These are phyloP conservation scores for Rutstroemia sp. DNA, from an alignment of 2,329 filamentous ascomycete species.

Conservation along the genomic window DNA sequence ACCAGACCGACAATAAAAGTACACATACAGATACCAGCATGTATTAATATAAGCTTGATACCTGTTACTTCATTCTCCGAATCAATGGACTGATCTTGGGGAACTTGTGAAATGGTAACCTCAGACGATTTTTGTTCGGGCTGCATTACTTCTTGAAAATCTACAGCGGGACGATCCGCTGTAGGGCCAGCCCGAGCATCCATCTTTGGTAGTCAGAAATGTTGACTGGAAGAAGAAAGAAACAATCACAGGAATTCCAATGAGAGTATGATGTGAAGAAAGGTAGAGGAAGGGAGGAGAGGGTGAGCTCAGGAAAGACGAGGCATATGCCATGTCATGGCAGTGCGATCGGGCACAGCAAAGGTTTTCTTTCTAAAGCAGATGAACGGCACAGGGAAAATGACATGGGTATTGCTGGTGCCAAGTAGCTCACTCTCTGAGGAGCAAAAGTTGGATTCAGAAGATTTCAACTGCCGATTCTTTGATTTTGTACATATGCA, in stretches of 20 bases:
- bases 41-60: not conserved
- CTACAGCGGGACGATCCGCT: not conserved
- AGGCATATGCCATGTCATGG: too few species aligned
- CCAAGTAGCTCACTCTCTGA: not conserved
- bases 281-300: not conserved
- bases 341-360: not conserved
- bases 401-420: not conserved
- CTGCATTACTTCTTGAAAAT: not conserved
- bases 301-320: not conserved
- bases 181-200: not conserved
- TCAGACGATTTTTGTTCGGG: not conserved
- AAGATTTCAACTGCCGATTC: not conserved
- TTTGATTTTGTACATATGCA: not conserved
- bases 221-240: not conserved
- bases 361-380: not conserved
- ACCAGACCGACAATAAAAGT: constrained; percentile 2
- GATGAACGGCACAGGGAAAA: not conserved
- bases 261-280: not conserved
- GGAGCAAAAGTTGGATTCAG: not conserved
- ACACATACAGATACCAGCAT: constrained; percentile 4
- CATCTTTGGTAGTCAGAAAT: not conserved
- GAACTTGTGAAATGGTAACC: not conserved
- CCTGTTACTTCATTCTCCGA: constrained; percentile 6
- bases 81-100: not conserved
- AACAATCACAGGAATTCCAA: not conserved